phyloP scores from a whole-genome alignment of 176 grass and related monocot species.

The Eragrostis nindensis region DNA sequence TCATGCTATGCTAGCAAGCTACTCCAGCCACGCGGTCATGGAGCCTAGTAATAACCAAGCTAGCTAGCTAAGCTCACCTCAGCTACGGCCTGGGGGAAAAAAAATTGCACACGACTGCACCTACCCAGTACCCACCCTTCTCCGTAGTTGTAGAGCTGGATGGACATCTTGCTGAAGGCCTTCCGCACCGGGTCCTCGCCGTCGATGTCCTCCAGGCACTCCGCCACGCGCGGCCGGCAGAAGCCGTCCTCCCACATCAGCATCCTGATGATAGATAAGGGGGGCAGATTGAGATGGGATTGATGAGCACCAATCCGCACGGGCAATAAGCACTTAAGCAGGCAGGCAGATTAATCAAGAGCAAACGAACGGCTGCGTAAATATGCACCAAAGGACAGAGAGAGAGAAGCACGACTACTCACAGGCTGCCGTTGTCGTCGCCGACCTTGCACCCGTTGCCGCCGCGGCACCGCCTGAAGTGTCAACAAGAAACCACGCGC shows the following conservation, averaged over 20 bases:
- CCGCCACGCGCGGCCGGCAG: constrained; percentile 71
- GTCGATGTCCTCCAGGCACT: constrained; percentile 92
- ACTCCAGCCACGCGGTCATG: background rate
- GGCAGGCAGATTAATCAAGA: background rate
- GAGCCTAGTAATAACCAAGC: background rate
- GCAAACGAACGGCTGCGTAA: background rate
- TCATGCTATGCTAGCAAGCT: background rate
- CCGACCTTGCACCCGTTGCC: constrained; percentile 98
- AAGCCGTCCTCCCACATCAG: constrained; percentile 99
- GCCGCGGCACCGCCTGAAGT: constrained; percentile 76
- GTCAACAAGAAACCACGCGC: background rate
- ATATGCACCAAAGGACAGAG: background rate
- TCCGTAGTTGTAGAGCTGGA: constrained; percentile 99
- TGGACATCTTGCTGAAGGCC: constrained; percentile 99
- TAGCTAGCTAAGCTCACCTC: background rate
- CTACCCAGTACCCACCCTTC: constrained; percentile 99
- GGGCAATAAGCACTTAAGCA: background rate
- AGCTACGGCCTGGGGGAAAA: no score
- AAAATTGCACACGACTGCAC: constrained; percentile 68
- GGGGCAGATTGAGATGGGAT: background rate
- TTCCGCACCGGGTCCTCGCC: constrained; percentile 92
- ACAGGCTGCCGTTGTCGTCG: constrained; percentile 99
- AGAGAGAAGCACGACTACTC: constrained; percentile 12
- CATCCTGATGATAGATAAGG: constrained; percentile 56
- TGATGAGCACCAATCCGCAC: background rate